Base-by-base conservation (phyloP, 1,284 basidiomycete genomes). In the Hypsizygus ulmarius region DNA sequence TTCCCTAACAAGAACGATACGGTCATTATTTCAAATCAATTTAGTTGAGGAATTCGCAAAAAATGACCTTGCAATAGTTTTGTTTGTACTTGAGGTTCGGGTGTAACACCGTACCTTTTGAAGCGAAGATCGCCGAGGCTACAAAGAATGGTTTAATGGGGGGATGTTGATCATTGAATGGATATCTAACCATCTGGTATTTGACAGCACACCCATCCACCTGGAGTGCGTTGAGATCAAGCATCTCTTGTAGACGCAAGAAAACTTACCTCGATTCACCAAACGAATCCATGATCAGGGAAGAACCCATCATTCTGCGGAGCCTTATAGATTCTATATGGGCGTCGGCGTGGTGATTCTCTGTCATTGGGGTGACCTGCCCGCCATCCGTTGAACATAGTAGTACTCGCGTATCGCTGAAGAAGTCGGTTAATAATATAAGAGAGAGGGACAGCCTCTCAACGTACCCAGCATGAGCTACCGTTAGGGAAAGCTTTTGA, bases 191-290 rank as follows among this genome's bases (percentile, higher is more conserved):
- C 90, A 88, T 64, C 96, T 74, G 7, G 97, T 98, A 60, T 98
- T 99, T 37, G 88, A 92, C 15, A 99, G 73, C 1, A 87, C 91
- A 6, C 96, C 96, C 87, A 97, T 97, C 93, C 94, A 98, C 35
- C 90, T 88, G 48, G 11, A 51, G 16, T 49, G 11, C 42, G 32
- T 39, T 42, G 19, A 21, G 27, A 53, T 47, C n/a, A 36, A 11
- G 39, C 19, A 21, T 7, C n/a, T 5, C 12, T 6, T 28, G 10
- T 8, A 35, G 19, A 38, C n/a, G 19, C 16, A 21, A 14, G 11
- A 19, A 16, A 30, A 59, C 75, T 54, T 59, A 87, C 86, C 93
- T 75, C 35, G 87, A 84, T 73, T 99, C 96, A 28, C 97, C 96
- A 62, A 94, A 99, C 3, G 91, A 94, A 65, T 99, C 96, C 3